phyloP scores from a whole-genome alignment of 805 yeast species.

The Ogataea paraovalis region DNA sequence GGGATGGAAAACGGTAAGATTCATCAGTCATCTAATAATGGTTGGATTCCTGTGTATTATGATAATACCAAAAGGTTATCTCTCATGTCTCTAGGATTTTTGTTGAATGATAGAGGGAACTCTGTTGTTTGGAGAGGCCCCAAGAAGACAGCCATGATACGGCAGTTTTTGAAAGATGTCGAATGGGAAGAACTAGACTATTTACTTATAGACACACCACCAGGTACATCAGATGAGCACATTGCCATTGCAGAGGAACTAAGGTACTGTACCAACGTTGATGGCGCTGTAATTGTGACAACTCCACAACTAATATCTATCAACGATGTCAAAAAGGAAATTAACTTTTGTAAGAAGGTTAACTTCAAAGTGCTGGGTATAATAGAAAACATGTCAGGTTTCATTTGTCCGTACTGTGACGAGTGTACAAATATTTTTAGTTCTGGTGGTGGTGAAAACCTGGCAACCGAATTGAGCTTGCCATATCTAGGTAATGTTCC shows the following conservation, averaged over 20 bases:
- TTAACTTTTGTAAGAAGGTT: conserved; percentile 87
- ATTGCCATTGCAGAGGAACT: conserved; percentile 94
- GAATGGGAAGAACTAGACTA: conserved; percentile 84
- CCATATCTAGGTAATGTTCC: conserved; percentile 86
- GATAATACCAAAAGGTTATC: conserved; percentile 44
- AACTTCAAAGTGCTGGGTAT: conserved; percentile 77
- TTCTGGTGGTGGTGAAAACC: conserved; percentile 80
- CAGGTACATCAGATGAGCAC: conserved; percentile 98
- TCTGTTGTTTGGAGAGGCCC: conserved; percentile 99
- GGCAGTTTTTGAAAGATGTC: conserved; percentile 88
- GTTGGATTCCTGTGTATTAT: conserved; percentile 88
- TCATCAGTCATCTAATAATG: conserved; percentile 77
- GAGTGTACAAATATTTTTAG: conserved; percentile 92
- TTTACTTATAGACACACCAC: conserved; percentile 92
- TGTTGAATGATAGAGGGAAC: conserved; percentile 77
- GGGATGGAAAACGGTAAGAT: conserved; percentile 80
- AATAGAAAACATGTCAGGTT: conserved; percentile 96
- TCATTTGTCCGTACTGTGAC: conserved; percentile 87
- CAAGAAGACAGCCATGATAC: conserved; percentile 94
- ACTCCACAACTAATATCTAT: conserved; percentile 94
- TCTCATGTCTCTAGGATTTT: conserved; percentile 85
- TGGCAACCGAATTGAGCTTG: conserved; percentile 60
- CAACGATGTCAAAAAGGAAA: conserved; percentile 91
- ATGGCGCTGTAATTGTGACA: conserved; percentile 92
- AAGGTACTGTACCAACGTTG: conserved; percentile 59